These are phyloP conservation scores for Mycena sanguinolenta DNA, from an alignment of 768 basidiomycete species.

Conservation along the genomic window DNA sequence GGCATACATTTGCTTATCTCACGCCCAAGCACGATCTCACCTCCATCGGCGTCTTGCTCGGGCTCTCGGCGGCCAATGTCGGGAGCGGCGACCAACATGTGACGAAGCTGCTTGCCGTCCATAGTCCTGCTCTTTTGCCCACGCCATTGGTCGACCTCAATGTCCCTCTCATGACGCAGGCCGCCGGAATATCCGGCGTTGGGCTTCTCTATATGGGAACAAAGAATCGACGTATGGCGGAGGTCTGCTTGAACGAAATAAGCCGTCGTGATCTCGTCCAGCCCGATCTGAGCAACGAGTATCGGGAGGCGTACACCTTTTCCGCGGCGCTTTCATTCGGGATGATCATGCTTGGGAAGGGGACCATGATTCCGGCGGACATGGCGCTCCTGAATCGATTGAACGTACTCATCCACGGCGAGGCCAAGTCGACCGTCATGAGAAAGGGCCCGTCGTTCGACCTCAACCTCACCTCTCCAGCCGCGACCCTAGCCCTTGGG, in stretches of 20 bases:
- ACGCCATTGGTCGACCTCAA: conserved; percentile 90
- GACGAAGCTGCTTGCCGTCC: conserved; percentile 91
- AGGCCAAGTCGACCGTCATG: conserved; percentile 59
- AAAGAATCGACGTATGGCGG: conserved; percentile 91
- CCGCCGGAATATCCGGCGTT: conserved; percentile 88
- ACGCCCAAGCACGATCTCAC: conserved; percentile 97
- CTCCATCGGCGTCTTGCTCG: conserved; percentile 92
- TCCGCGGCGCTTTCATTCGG: conserved; percentile 93
- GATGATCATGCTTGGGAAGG: conserved; percentile 95
- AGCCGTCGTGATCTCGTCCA: conserved; percentile 82
- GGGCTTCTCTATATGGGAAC: conserved; percentile 93
- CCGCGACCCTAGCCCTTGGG: conserved; percentile 90
- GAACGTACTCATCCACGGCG: conserved; percentile 82
- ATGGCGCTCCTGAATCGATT: conserved; percentile 75
- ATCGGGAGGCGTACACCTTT: conserved; percentile 93
- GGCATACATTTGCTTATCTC: conserved; percentile 96
- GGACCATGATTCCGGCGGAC: conserved; percentile 84
- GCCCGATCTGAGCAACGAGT: conserved; percentile 87
- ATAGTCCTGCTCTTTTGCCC: conserved; percentile 93
- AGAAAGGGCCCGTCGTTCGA: conserved; percentile 71
- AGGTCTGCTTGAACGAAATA: conserved; percentile 90
- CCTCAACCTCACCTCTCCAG: conserved; percentile 91
- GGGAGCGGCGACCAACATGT: conserved; percentile 90
- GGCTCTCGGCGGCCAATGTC: conserved; percentile 91
- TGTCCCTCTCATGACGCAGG: conserved; percentile 90